These are phyloP conservation scores for Acarospora socialis DNA, from an alignment of 2,329 filamentous ascomycete species.

Conservation along the genomic window DNA sequence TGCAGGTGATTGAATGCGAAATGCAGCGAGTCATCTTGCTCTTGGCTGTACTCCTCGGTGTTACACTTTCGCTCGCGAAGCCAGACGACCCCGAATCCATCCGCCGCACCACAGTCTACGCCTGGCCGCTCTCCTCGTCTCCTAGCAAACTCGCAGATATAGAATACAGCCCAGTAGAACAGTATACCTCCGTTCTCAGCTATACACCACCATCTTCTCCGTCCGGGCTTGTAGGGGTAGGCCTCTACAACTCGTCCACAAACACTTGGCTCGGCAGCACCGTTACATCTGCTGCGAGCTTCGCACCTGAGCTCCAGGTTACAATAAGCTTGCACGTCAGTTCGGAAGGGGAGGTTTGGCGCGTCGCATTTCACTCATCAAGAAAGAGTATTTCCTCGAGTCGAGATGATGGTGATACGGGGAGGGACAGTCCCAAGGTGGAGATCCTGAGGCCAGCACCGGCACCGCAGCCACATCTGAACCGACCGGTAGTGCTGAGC, in stretches of 20 bases:
- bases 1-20: no score
- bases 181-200: not conserved
- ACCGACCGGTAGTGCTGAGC: slow-evolving; percentile 1
- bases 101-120: slow-evolving; percentile 1
- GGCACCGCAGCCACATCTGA: slow-evolving; percentile 8
- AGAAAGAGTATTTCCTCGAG: not conserved
- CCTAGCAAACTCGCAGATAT: not conserved
- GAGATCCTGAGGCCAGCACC: slow-evolving; percentile 3
- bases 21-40: no score
- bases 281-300: not conserved
- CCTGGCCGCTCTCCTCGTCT: not conserved
- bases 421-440: not conserved
- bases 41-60: no score
- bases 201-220: not conserved
- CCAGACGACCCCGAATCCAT: no score
- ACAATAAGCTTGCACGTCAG: not conserved
- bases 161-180: not conserved
- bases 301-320: not conserved
- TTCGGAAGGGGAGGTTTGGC: not conserved
- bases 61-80: no score
- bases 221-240: not conserved
- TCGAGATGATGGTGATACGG: not conserved
- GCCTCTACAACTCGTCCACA: not conserved
- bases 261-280: not conserved
- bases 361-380: not conserved